These are phyloP conservation scores for Neopestalotiopsis sp. DNA, from an alignment of 2,329 filamentous ascomycete species.

Conservation along the genomic window DNA sequence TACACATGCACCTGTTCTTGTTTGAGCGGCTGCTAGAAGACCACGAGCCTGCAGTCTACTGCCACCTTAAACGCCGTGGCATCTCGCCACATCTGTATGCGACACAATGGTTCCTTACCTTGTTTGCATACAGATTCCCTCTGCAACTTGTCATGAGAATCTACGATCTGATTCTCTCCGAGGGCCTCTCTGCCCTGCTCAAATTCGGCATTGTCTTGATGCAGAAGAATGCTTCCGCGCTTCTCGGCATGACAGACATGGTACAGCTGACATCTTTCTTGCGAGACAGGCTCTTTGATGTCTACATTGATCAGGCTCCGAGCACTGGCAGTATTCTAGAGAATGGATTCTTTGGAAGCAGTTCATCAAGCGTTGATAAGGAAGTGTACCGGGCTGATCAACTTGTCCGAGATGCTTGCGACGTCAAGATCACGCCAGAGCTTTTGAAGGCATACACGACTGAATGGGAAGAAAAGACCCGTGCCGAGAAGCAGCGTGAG, in stretches of 20 bases:
- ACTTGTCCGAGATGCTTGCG: constrained; percentile 90
- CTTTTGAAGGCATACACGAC: constrained; percentile 78
- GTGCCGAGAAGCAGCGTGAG: constrained; percentile 81
- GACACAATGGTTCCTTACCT: constrained; percentile 97
- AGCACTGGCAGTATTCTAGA: constrained; percentile 93
- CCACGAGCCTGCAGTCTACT: constrained; percentile 90
- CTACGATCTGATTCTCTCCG: constrained; percentile 92
- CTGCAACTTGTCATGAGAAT: constrained; percentile 94
- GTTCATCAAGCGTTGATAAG: constrained; percentile 87
- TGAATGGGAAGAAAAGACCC: constrained; percentile 93
- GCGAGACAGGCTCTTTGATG: constrained; percentile 93
- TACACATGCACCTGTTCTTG: constrained; percentile 92
- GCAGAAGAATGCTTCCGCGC: constrained; percentile 83
- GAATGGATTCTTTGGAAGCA: constrained; percentile 95
- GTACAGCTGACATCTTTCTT: constrained; percentile 84
- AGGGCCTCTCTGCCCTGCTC: constrained; percentile 90
- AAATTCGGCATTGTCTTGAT: constrained; percentile 95
- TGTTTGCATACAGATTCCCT: constrained; percentile 98
- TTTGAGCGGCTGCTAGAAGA: constrained; percentile 96
- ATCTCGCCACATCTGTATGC: constrained; percentile 94
- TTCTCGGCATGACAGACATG: constrained; percentile 92
- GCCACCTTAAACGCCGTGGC: constrained; percentile 85
- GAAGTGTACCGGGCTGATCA: constrained; percentile 95
- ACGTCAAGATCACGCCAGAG: constrained; percentile 82
- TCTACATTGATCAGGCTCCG: constrained; percentile 93